A percentile compares a stretch with the other conserved stretches of the same genome.
Conservation (phyloP, 441 rosid species). For the Brassica hybrid region DNA sequence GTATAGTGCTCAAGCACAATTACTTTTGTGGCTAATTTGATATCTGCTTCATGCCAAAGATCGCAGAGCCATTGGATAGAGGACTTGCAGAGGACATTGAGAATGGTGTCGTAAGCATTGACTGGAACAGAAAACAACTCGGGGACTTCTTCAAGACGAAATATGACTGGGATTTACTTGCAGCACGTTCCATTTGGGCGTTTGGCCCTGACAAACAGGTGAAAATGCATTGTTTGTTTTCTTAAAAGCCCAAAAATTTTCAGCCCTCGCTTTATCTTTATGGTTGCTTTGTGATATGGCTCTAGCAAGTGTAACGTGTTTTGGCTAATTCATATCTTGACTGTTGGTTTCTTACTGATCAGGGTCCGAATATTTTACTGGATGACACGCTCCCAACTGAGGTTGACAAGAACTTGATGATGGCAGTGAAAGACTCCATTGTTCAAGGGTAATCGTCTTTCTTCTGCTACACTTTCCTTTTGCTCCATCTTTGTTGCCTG, state of each 20-base stretch:
- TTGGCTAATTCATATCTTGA: conserved; percentile 24
- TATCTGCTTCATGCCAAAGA: too few species aligned
- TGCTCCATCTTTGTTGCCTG: conserved; percentile 8
- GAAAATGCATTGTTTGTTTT: conserved; percentile 17
- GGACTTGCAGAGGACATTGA: conserved; percentile 98
- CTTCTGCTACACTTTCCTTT: conserved; percentile 21
- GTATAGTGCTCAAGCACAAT: too few species aligned
- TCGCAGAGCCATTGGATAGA: conserved; percentile 42
- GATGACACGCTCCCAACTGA: conserved; percentile 96
- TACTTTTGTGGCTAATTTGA: too few species aligned
- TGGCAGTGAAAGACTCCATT: conserved; percentile 89
- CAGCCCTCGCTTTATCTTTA: conserved; percentile 4
- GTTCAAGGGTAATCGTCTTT: conserved; percentile 77
- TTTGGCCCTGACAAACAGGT: conserved; percentile 99
- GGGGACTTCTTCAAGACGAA: conserved; percentile 94
- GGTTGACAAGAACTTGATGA: conserved; percentile 85
- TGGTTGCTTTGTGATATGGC: conserved; percentile 15
- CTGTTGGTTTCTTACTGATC: conserved; percentile 38
- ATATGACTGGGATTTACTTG: conserved; percentile 98
- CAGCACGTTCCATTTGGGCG: conserved; percentile 97
- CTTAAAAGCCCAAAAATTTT: not conserved
- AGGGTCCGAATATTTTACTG: conserved; percentile 93
- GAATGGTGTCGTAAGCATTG: conserved; percentile 84
- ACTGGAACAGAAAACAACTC: conserved; percentile 82
- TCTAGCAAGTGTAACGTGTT: conserved; percentile 8